Evolutionary conservation across 1,139 yeast genomes (phyloP), one percentile per base, ranked within the genome.

Genomic region (Spencermartinsiella ligniputridi): DNA sequence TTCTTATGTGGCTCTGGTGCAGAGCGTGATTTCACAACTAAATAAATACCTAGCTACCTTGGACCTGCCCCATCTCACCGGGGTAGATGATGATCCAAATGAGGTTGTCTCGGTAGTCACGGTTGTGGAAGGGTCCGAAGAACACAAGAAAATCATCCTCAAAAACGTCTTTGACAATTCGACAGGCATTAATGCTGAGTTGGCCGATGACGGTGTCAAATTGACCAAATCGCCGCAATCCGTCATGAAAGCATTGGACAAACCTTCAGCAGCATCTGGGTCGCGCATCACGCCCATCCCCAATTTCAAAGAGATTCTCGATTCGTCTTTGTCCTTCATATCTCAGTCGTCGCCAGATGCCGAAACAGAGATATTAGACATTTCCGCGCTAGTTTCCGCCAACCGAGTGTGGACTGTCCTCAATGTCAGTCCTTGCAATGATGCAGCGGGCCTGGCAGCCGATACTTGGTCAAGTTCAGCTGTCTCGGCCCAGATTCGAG

Each of bases 381-480:
- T 63, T 5, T 49, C 54, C 3, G 39, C 51, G 1, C 44, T 62
- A 25, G 47, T 61, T 13, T 40, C 57, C 6, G 51, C 61, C 12
- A 58, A 58, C 30, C 58, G 72, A 16, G 54, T 65, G 8, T 68
- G 72, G 72, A 58, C 62, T 5, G 51, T 64, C 3, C 48, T 68
- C 29, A 56, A 57, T 38, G 42, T 67, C 3, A 58, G 68, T 2
- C 52, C 67, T 0, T 52, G 60, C 15, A 54, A 51, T 3, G 54
- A 54, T 22, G 62, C 66, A 3, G 47, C 50, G 24, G 52, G 57
- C 17, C 52, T 60, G 34, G 53, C 61, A 1, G 50, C 53, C 24
- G 60, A 57, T 25, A 52, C 55, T 3, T 68, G 72, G 72, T 52
- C 66, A 3, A 56, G 64, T 15, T 52, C 60, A 3, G 50, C 61